phyloP scores from a whole-genome alignment of 805 yeast species.

The Ogataea pini region DNA sequence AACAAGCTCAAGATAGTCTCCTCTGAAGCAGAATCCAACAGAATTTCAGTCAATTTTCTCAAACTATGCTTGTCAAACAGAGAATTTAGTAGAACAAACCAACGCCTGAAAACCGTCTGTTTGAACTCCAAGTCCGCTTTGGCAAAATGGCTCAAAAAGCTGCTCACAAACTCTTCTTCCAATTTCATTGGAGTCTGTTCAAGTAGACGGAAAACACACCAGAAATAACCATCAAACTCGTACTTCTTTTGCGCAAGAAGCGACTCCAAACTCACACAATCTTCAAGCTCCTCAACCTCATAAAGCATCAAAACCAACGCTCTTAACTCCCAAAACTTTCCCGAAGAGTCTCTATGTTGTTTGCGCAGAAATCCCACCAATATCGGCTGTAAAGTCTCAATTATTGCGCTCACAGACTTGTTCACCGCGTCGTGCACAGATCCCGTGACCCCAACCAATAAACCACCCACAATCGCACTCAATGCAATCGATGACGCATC shows the following conservation, averaged over 20 bases:
- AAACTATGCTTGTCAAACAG: slow-evolving; percentile 36
- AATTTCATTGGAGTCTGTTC: slow-evolving; percentile 34
- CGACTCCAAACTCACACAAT: not conserved
- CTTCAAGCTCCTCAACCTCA: slow-evolving; percentile 34
- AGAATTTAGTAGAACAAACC: slow-evolving; percentile 52
- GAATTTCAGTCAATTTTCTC: slow-evolving; percentile 27
- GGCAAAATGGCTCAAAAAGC: slow-evolving; percentile 31
- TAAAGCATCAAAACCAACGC: slow-evolving; percentile 51
- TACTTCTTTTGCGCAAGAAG: slow-evolving; percentile 6
- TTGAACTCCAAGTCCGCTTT: slow-evolving; percentile 19
- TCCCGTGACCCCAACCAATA: slow-evolving; percentile 35
- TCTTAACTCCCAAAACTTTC: slow-evolving; percentile 45
- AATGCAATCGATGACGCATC: slow-evolving; percentile 20
- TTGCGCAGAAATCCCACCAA: slow-evolving; percentile 27
- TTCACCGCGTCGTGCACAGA: slow-evolving; percentile 32
- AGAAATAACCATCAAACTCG: slow-evolving; percentile 20
- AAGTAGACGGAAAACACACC: slow-evolving; percentile 45
- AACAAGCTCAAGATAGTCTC: slow-evolving; percentile 30
- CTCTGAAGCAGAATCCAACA: slow-evolving; percentile 30
- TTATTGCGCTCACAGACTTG: slow-evolving; percentile 19
- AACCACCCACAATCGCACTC: slow-evolving; percentile 42
- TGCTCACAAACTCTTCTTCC: slow-evolving; percentile 11
- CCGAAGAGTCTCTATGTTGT: slow-evolving; percentile 3
- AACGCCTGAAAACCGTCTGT: slow-evolving; percentile 44
- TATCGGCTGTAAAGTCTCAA: slow-evolving; percentile 16